Evolutionary conservation across 2,329 filamentous ascomycete species (phyloP).

Genomic region (Scedosporium minutisporum): DNA sequence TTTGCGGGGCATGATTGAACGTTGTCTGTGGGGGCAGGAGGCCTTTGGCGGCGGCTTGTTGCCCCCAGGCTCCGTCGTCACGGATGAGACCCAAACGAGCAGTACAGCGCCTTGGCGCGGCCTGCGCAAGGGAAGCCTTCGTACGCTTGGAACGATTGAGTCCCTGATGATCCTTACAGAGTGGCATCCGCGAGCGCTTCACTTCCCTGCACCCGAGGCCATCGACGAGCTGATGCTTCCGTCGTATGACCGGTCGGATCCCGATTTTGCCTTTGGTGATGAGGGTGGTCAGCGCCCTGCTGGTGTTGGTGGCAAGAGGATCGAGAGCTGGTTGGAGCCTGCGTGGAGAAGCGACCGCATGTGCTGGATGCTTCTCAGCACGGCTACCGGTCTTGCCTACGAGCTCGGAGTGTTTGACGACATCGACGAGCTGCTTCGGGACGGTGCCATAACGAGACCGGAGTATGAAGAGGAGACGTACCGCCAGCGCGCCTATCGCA

Average conservation of each 20-base stretch:
- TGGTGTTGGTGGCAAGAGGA: constrained; percentile 64
- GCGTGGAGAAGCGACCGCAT: constrained; percentile 91
- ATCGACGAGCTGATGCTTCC: constrained; percentile 60
- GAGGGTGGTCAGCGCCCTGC: constrained; percentile 29
- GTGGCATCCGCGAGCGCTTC: constrained; percentile 90
- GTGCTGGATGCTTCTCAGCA: constrained; percentile 96
- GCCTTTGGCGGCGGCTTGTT: constrained; percentile 86
- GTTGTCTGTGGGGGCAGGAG: constrained; percentile 91
- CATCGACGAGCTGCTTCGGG: constrained; percentile 60
- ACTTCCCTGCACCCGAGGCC: constrained; percentile 78
- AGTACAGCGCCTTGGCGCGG: constrained; percentile 62
- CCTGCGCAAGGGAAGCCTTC: constrained; percentile 65
- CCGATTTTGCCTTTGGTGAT: constrained; percentile 32
- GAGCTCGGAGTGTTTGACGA: constrained; percentile 94
- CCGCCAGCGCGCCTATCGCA: constrained; percentile 66
- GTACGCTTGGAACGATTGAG: constrained; percentile 89
- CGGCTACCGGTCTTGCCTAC: constrained; percentile 79
- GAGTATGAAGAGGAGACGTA: constrained; percentile 69
- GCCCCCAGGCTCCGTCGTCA: constrained; percentile 51
- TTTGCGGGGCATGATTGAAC: constrained; percentile 87
- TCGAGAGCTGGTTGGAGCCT: constrained; percentile 93
- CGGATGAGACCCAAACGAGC: constrained; percentile 50
- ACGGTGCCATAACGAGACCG: constrained; percentile 48
- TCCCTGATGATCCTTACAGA: constrained; percentile 90
- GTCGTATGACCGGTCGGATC: constrained; percentile 35